These are phyloP conservation scores for Periglandula ipomoeae DNA, from an alignment of 2,329 filamentous ascomycete genomes.

Conservation along the genomic window DNA sequence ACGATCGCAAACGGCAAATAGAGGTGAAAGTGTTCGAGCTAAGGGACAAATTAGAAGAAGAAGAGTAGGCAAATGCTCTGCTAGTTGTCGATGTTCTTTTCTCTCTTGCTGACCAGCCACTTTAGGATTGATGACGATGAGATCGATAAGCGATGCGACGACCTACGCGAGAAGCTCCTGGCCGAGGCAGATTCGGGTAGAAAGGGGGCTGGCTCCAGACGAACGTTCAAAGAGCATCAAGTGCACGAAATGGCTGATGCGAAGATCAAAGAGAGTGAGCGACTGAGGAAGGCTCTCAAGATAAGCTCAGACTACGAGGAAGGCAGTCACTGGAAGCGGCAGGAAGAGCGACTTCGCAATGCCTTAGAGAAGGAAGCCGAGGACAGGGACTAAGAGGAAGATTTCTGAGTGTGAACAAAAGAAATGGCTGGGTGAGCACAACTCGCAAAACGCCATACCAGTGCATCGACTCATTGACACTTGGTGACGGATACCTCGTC, in stretches of 20 bases:
- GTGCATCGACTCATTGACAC: no score
- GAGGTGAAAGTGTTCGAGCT: constrained; percentile 92
- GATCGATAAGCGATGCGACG: constrained; percentile 58
- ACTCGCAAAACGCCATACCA: no score
- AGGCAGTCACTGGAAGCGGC: constrained; percentile 74
- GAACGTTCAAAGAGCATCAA: constrained; percentile 76
- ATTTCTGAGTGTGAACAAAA: not conserved
- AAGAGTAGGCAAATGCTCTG: constrained; percentile 43
- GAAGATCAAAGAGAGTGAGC: constrained; percentile 92
- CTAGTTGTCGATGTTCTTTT: not conserved
- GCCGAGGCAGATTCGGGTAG: constrained; percentile 27
- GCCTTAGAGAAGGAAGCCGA: constrained; percentile 30
- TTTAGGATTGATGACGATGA: constrained; percentile 73
- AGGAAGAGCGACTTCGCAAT: constrained; percentile 58
- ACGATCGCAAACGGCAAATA: constrained; percentile 82
- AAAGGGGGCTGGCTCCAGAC: constrained; percentile 26
- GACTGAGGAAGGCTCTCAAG: constrained; percentile 74
- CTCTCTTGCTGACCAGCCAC: constrained; percentile 8
- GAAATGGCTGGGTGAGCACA: no score
- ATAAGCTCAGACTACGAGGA: constrained; percentile 82
- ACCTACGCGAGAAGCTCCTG: constrained; percentile 31
- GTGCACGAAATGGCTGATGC: constrained; percentile 94
- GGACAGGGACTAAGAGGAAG: constrained; percentile 4
- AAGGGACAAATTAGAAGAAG: constrained; percentile 83
- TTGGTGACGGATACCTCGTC: no score